Base-by-base conservation (phyloP, 1,284 basidiomycete species). In the Puccinia hordei region DNA sequence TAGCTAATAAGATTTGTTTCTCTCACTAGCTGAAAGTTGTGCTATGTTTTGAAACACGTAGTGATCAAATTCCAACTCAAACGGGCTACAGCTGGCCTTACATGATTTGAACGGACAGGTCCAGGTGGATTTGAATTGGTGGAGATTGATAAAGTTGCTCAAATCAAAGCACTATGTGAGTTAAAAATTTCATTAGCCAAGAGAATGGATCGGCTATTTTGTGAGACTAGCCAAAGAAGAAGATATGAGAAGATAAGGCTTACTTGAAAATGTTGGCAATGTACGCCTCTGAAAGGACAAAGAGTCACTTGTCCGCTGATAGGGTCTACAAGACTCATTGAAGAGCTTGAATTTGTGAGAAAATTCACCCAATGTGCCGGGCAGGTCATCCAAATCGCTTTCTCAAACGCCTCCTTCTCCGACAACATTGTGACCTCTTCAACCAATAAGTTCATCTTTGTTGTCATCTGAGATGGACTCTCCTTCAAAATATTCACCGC, bases 251-350 rank as follows among this genome's bases (percentile, higher is more conserved):
- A 46, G n/a, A 30, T 3, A 38, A 51, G 30, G 24, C 44, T 46
- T 49, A 69, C 66, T 30, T 51, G n/a, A 17, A 49, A 10, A 44
- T 69, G 66, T 30, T 51, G 66, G 19, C 66, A 69, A 24, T 51
- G 10, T 12, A 10, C 35, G 12, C 66, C 44, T 69, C 66, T 46
- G 24, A 69, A 41, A 27, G 66, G 66, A 30, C 41, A 69, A 17
- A 17, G 24, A 24, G 44, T 30, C 22, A 46, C 12, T 13, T n/a
- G 24, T 6, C 24, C 4, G n/a, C 22, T 17, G 66, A 69, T 46
- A 6, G 66, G 66, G 9, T 69, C 66, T 0, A 69, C 13, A 1
- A 49, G 15, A 2, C 17, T 12, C 13, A 17, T 24, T 46, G 44
- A 33, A 9, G 12, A 22, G 4, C n/a, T 22, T 17, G 41, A 27